These are phyloP conservation scores for Aeschynomene evenia DNA, from an alignment of 306 rosid genomes.

Conservation along the genomic window DNA sequence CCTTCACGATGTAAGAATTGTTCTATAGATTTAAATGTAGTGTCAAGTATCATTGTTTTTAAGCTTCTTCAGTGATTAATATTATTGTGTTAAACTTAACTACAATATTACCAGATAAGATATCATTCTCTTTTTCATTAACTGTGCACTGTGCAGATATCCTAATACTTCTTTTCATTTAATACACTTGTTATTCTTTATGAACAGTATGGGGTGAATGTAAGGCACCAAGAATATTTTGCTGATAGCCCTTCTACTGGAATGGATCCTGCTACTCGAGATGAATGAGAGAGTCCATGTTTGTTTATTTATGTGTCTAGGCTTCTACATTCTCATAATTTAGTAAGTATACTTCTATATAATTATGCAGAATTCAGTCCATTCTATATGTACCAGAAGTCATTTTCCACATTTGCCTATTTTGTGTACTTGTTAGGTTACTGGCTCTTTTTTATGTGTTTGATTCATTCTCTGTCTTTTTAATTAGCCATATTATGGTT, in stretches of 20 bases:
- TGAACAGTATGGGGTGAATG: conserved; percentile 67
- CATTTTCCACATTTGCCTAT: neutral
- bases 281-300: conserved; percentile 63
- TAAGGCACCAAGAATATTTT: conserved; percentile 95
- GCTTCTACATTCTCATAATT: conserved; percentile 18
- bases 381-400: neutral
- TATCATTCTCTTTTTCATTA: conserved; percentile 4
- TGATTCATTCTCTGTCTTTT: neutral
- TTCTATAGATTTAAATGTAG: conserved; percentile 25
- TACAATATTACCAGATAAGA: neutral
- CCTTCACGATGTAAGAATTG: conserved; percentile 56
- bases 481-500: neutral
- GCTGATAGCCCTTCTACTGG: conserved; percentile 92
- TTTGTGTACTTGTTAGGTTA: conserved; percentile 16
- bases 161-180: neutral
- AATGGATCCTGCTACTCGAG: conserved; percentile 82
- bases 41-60: conserved; percentile 5
- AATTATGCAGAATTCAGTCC: conserved; percentile 3
- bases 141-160: conserved; percentile 1
- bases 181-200: conserved; percentile 10
- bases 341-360: neutral
- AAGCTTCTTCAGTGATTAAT: neutral
- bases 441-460: neutral
- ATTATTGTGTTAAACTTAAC: neutral
- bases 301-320: conserved; percentile 2